phyloP scores from a whole-genome alignment of 2,329 filamentous ascomycete species.

The Phaeosphaeriaceae sp. region DNA sequence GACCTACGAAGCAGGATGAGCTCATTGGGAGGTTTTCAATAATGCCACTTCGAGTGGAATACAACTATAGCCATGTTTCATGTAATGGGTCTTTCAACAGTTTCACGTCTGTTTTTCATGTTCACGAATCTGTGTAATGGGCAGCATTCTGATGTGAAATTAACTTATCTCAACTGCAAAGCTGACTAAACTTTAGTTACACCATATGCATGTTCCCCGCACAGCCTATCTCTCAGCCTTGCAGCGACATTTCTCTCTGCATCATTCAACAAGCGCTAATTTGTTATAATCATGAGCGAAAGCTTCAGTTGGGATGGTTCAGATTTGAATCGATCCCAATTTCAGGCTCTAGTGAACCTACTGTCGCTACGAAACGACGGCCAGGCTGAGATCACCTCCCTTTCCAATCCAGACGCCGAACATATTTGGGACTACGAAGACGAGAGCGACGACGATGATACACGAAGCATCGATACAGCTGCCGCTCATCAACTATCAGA shows the following conservation, averaged over 20 bases:
- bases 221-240: background rate
- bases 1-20: no score
- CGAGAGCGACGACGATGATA: background rate
- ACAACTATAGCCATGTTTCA: no score
- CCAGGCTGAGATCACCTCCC: constrained; percentile 24
- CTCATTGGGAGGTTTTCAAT: no score
- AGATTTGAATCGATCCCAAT: background rate
- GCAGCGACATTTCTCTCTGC: background rate
- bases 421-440: background rate
- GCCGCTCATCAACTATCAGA: background rate
- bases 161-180: no score
- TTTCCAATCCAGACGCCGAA: constrained; percentile 18
- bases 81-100: no score
- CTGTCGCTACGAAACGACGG: constrained; percentile 34
- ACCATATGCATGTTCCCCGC: background rate
- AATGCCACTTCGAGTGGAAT: no score
- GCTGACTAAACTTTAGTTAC: background rate
- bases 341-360: constrained; percentile 30
- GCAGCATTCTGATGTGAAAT: no score
- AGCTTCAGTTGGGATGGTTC: background rate
- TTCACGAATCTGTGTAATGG: no score
- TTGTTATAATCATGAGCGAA: background rate
- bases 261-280: no score
- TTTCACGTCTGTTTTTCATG: no score
- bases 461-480: background rate